phyloP scores from a whole-genome alignment of 2,329 filamentous ascomycete genomes.

The Lachnellula willkommii region DNA sequence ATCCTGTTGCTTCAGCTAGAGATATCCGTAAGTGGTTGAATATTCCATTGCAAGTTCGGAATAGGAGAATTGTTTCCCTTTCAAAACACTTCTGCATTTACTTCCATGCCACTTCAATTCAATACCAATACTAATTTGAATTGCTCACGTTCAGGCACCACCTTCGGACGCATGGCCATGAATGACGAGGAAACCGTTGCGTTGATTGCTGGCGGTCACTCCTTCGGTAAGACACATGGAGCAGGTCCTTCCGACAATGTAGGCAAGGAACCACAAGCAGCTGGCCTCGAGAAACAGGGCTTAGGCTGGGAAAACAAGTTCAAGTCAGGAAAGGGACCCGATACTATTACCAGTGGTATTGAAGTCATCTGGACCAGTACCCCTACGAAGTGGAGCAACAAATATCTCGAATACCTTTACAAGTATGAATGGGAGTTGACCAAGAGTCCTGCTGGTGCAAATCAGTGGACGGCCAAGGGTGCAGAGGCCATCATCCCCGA shows the following conservation, averaged over 20 bases:
- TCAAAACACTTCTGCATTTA: no score
- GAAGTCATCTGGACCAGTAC: conserved; percentile 77
- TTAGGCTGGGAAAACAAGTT: conserved; percentile 66
- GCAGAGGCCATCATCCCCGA: conserved; percentile 58
- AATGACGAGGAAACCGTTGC: conserved; percentile 58
- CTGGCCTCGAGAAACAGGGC: conserved; percentile 60
- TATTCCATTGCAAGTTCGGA: not conserved
- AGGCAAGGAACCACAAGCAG: conserved; percentile 61
- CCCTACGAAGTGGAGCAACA: conserved; percentile 68
- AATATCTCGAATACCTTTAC: conserved; percentile 70
- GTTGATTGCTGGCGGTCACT: conserved; percentile 54
- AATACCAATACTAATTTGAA: not conserved
- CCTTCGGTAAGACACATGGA: conserved; percentile 58
- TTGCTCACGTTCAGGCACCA: conserved; percentile 29
- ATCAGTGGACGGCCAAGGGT: conserved; percentile 50
- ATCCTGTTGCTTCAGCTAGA: conserved; percentile 48
- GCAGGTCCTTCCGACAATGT: conserved; percentile 38
- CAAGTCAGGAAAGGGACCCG: conserved; percentile 60
- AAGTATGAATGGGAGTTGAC: conserved; percentile 72
- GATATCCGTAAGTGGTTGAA: conserved; percentile 43
- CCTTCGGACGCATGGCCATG: conserved; percentile 59
- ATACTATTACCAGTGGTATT: conserved; percentile 70
- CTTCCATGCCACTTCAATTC: no score
- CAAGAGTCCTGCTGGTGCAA: conserved; percentile 69
- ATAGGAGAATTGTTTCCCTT: not conserved